These are phyloP conservation scores for Geotrichum klebahnii DNA, from an alignment of 1,139 yeast genomes.

Conservation along the genomic window DNA sequence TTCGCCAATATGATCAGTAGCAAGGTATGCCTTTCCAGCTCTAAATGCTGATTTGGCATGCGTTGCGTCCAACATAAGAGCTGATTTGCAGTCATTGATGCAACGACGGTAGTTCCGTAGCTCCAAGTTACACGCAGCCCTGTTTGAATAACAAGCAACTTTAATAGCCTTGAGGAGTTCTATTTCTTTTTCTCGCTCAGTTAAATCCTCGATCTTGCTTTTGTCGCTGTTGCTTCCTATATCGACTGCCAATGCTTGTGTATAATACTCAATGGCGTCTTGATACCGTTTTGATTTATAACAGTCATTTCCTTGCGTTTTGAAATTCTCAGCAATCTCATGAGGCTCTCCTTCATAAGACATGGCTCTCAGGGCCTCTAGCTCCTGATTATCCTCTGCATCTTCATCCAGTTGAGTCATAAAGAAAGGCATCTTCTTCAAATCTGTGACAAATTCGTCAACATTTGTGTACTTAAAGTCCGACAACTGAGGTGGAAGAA, in stretches of 20 bases:
- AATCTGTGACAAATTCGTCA: slow-evolving; percentile 72
- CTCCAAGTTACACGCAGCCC: slow-evolving; percentile 90
- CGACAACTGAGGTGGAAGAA: slow-evolving; percentile 74
- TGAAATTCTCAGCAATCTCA: slow-evolving; percentile 85
- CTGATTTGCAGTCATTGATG: slow-evolving; percentile 79
- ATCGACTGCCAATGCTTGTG: slow-evolving; percentile 74
- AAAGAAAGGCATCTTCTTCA: slow-evolving; percentile 85
- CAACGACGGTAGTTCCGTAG: slow-evolving; percentile 72
- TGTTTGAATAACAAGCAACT: slow-evolving; percentile 64
- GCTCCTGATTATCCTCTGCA: slow-evolving; percentile 67
- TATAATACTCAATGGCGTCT: slow-evolving; percentile 73
- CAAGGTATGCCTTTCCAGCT: slow-evolving; percentile 74
- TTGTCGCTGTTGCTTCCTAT: slow-evolving; percentile 15
- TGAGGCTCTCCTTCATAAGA: slow-evolving; percentile 96
- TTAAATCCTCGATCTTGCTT: slow-evolving; percentile 39
- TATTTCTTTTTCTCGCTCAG: slow-evolving; percentile 17
- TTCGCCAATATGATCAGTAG: slow-evolving; percentile 66
- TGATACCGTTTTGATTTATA: slow-evolving; percentile 65
- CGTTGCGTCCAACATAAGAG: slow-evolving; percentile 57
- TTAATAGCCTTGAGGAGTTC: slow-evolving; percentile 41
- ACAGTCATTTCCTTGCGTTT: slow-evolving; percentile 88
- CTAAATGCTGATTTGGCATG: slow-evolving; percentile 82
- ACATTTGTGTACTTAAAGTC: slow-evolving; percentile 51
- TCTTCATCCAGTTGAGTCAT: slow-evolving; percentile 82
- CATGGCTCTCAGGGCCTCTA: slow-evolving; percentile 86